Percentiles rank a stretch among this genome's conserved stretches.
Conservation (phyloP, 2,329 filamentous ascomycete genomes). For the Alternaria triticina region DNA sequence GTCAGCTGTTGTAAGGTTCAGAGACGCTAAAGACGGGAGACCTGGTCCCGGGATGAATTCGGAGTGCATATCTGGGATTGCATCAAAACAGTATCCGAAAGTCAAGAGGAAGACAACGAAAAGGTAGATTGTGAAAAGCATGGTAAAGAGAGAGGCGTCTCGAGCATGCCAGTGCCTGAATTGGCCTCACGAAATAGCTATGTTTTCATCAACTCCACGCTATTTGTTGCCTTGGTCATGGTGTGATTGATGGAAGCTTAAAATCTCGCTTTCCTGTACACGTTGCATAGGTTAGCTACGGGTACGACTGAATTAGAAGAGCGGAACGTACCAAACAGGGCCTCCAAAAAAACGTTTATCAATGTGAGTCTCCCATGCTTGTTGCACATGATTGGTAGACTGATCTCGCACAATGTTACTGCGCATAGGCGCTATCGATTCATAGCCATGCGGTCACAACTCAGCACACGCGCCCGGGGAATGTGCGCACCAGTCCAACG, state of each 20-base stretch:
- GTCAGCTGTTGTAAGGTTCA: constrained; percentile 9
- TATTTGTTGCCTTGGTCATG: neutral
- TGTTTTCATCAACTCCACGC: neutral
- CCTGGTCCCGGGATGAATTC: constrained; percentile 1
- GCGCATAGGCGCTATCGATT: neutral
- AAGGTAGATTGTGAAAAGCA: neutral
- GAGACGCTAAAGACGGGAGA: constrained; percentile 12
- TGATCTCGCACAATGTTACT: neutral
- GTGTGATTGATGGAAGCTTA: neutral
- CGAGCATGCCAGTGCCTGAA: neutral
- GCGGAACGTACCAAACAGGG: neutral
- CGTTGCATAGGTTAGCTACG: neutral
- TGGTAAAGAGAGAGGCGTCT: neutral
- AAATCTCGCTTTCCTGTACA: neutral
- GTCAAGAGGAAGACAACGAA: neutral
- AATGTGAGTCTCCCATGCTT: neutral
- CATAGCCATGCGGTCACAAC: neutral
- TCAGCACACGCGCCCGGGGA: neutral
- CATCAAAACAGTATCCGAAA: neutral
- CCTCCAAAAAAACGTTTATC: neutral
- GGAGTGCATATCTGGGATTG: neutral
- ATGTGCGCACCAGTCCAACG: neutral
- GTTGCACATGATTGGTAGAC: neutral
- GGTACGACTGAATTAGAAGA: neutral
- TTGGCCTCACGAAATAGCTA: neutral